phyloP scores from a whole-genome alignment of 1,139 yeast genomes.

The Suhomyces terraborum region DNA sequence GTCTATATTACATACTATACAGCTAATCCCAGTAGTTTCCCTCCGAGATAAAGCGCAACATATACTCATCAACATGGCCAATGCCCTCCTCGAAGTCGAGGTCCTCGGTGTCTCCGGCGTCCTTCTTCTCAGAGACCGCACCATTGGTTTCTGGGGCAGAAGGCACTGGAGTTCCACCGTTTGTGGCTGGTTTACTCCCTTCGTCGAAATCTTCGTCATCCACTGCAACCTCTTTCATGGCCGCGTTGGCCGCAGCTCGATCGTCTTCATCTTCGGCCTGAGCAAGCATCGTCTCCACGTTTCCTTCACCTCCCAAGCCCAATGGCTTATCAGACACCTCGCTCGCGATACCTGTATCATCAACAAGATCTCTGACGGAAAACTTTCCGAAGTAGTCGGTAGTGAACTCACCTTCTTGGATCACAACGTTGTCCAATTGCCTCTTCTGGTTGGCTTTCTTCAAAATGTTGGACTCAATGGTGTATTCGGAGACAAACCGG shows the following conservation, averaged over 20 bases:
- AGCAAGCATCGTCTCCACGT: slow-evolving; percentile 71
- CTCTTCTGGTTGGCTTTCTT: slow-evolving; percentile 95
- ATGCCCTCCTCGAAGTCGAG: slow-evolving; percentile 71
- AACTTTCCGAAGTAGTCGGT: slow-evolving; percentile 92
- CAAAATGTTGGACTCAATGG: slow-evolving; percentile 93
- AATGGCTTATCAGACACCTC: slow-evolving; percentile 40
- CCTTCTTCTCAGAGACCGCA: neutral
- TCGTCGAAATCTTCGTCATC: slow-evolving; percentile 82
- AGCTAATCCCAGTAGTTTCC: slow-evolving; percentile 62
- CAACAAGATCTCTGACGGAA: slow-evolving; percentile 85
- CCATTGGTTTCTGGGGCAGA: slow-evolving; percentile 25
- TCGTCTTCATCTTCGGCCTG: slow-evolving; percentile 98
- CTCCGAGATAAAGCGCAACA: slow-evolving; percentile 86
- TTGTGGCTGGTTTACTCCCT: slow-evolving; percentile 37
- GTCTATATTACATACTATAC: slow-evolving; percentile 13
- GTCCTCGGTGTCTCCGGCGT: slow-evolving; percentile 25
- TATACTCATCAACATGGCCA: slow-evolving; percentile 94
- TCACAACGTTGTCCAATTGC: slow-evolving; percentile 91
- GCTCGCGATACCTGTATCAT: slow-evolving; percentile 51
- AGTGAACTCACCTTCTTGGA: slow-evolving; percentile 97
- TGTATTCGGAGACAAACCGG: slow-evolving; percentile 92
- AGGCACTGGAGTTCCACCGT: slow-evolving; percentile 31
- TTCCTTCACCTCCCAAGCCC: slow-evolving; percentile 43
- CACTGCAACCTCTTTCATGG: slow-evolving; percentile 80
- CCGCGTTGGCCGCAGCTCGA: slow-evolving; percentile 86